A percentile compares a stretch with the other conserved stretches of the same genome.
Evolutionary conservation across 73 alveolate species (phyloP).

Genomic region (Paramecium primaurelia): DNA sequence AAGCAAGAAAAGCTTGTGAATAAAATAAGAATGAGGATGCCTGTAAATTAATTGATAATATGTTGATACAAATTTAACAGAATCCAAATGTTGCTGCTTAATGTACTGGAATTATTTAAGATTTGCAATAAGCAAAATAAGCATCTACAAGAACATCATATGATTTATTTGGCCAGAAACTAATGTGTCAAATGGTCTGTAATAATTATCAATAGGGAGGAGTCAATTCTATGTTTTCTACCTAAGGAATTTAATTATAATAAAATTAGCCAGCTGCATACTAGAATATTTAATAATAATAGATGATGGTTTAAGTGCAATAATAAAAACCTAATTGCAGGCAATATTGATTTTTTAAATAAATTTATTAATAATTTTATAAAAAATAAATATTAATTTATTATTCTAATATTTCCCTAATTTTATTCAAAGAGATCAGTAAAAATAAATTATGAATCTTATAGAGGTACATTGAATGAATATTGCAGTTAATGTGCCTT

Average conservation of each 20-base stretch:
- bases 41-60: neutral
- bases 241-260: neutral
- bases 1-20: conserved; percentile 54
- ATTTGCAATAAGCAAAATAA: neutral
- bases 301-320: neutral
- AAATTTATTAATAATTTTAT: too few species aligned
- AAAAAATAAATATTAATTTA: too few species aligned
- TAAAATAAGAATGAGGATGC: neutral
- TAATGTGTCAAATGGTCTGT: conserved; percentile 15
- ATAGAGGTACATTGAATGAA: too few species aligned
- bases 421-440: too few species aligned
- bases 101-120: neutral
- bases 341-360: too few species aligned
- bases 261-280: neutral
- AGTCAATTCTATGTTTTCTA: neutral
- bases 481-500: too few species aligned
- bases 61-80: neutral
- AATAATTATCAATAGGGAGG: conserved; percentile 24
- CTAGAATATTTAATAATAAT: neutral
- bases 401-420: too few species aligned
- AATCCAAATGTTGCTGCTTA: neutral
- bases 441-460: too few species aligned
- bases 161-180: neutral
- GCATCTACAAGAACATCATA: neutral
- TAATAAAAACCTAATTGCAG: neutral